phyloP scores from a whole-genome alignment of 2,329 filamentous ascomycete species.

The Sordariomycetes sp. region DNA sequence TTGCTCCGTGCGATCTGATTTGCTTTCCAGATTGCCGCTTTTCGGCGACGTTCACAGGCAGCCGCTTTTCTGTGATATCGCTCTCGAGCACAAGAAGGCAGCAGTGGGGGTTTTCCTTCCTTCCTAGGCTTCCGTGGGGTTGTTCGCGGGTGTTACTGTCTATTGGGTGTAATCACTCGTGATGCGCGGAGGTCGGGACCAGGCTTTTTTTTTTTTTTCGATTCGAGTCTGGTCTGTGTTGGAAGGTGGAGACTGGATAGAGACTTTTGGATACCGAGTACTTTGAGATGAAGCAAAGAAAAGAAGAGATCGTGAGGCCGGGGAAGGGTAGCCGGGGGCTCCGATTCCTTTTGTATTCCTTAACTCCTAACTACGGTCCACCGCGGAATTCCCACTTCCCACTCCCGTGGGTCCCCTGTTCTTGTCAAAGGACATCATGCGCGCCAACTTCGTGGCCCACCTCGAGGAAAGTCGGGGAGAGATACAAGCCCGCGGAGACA shows the following conservation, averaged over 20 bases:
- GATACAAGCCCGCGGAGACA: too few relatives aligned
- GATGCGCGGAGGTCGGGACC: not conserved
- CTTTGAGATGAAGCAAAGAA: too few relatives aligned
- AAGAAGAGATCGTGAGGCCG: not conserved
- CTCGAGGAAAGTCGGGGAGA: too few relatives aligned
- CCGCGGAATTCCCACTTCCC: not conserved
- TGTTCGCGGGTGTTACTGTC: not conserved
- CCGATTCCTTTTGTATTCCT: not conserved
- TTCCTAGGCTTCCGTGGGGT: not conserved
- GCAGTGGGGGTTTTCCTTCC: not conserved
- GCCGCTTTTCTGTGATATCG: not conserved
- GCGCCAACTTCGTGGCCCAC: too few relatives aligned
- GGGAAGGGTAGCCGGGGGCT: not conserved
- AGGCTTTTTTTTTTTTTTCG: not conserved
- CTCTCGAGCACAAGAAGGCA: not conserved
- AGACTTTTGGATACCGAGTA: not conserved
- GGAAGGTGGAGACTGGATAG: not conserved
- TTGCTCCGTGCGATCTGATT: slow-evolving; percentile 5
- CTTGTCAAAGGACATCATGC: too few relatives aligned
- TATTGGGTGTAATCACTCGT: slow-evolving; percentile 1
- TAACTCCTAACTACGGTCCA: not conserved
- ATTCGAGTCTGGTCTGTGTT: not conserved
- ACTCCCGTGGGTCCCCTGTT: too few relatives aligned
- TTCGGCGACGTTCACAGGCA: slow-evolving; percentile 1
- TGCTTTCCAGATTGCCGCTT: slow-evolving; percentile 3